phyloP scores from a whole-genome alignment of 2,329 filamentous ascomycete genomes.

The Hypomyces perniciosus region DNA sequence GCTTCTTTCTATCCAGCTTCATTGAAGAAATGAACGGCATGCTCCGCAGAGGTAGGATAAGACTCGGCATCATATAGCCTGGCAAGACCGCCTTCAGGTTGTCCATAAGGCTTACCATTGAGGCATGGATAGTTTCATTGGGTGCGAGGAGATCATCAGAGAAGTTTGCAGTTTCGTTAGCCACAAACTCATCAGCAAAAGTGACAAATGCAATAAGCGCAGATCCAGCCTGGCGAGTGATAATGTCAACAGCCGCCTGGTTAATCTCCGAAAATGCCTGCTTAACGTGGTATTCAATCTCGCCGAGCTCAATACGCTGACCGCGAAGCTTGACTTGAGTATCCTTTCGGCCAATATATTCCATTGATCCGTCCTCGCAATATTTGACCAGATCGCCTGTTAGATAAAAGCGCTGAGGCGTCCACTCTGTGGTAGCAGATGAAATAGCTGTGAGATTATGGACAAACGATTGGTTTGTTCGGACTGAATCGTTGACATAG shows the following conservation, averaged over 20 bases:
- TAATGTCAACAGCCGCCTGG: slow-evolving; percentile 10
- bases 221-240: neutral
- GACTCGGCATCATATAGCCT: slow-evolving; percentile 3
- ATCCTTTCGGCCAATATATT: slow-evolving; percentile 4
- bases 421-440: slow-evolving; percentile 6
- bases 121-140: neutral
- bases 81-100: slow-evolving; percentile 1
- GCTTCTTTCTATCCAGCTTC: slow-evolving; percentile 12
- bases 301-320: slow-evolving; percentile 3
- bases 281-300: slow-evolving; percentile 4
- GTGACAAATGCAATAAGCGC: slow-evolving; percentile 5
- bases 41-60: slow-evolving; percentile 1
- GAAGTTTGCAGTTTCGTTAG: neutral
- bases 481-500: neutral
- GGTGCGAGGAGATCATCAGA: neutral
- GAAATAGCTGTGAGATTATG: neutral
- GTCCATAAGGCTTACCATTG: neutral
- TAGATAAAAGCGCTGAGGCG: slow-evolving; percentile 1
- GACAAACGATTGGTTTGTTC: neutral
- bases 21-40: slow-evolving; percentile 3
- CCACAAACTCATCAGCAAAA: neutral
- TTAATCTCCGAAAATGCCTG: neutral
- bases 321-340: slow-evolving; percentile 6
- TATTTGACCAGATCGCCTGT: slow-evolving; percentile 2
- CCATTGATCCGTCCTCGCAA: slow-evolving; percentile 2